Percentiles rank a stretch among this genome's conserved stretches.
Conservation (phyloP, 139 green algal genomes). For the Chlorella sp. region DNA sequence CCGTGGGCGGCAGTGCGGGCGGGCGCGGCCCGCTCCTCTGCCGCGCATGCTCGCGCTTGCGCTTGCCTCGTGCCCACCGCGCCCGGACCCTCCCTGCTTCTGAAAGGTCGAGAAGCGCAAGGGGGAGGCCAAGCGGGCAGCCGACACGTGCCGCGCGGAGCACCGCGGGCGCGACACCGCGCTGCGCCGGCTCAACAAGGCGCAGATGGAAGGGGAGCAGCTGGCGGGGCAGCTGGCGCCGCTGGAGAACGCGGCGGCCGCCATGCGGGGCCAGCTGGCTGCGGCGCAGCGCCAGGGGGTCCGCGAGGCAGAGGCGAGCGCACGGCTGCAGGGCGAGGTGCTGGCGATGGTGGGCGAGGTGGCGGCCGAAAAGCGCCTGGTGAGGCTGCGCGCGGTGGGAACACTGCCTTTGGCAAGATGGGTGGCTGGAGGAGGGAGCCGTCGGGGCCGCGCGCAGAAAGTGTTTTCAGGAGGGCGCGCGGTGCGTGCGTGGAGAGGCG, state of each 20-base stretch:
- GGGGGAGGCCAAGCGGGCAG: background rate
- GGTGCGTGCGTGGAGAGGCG: too few relatives aligned
- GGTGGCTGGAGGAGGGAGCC: too few relatives aligned
- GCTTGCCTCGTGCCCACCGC: background rate
- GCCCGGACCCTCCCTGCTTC: too few relatives aligned
- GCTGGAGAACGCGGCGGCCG: constrained; percentile 17
- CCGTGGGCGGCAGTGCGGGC: background rate
- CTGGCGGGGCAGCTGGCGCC: background rate
- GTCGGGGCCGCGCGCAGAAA: too few relatives aligned
- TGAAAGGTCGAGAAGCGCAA: constrained; percentile 27
- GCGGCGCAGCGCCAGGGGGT: constrained; percentile 14
- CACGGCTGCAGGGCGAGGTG: constrained; percentile 27
- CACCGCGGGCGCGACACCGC: background rate
- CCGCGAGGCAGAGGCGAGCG: constrained; percentile 2
- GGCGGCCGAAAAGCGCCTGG: constrained; percentile 28
- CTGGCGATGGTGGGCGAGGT: constrained; percentile 26
- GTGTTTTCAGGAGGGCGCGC: too few relatives aligned
- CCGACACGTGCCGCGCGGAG: too few relatives aligned
- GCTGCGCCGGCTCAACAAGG: constrained; percentile 10
- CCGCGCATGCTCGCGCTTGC: background rate
- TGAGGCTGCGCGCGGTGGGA: background rate
- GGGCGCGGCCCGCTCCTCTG: background rate
- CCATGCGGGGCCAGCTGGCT: constrained; percentile 10
- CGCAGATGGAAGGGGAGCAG: constrained; percentile 9
- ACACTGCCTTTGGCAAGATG: too few relatives aligned